Evolutionary conservation across 768 basidiomycete genomes (phyloP).

Genomic region (Nidula microcarpa): DNA sequence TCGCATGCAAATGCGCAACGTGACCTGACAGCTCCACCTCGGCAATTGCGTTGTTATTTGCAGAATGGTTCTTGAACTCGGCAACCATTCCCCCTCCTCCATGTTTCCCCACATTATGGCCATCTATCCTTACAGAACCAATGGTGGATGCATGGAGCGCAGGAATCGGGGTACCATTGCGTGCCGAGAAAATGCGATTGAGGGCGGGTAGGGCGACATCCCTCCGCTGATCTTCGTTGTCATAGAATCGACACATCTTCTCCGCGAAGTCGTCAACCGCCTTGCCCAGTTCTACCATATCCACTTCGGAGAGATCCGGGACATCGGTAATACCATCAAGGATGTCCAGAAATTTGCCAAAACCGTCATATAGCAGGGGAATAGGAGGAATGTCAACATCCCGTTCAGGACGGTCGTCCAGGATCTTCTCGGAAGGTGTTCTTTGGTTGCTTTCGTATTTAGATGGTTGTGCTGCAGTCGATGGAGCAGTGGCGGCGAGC

Average conservation of each 20-base stretch:
- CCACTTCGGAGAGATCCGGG: slow-evolving; percentile 1
- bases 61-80: slow-evolving; percentile 10
- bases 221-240: slow-evolving; percentile 5
- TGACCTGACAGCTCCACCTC: slow-evolving; percentile 4
- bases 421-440: slow-evolving; percentile 1
- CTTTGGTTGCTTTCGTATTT: background rate
- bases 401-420: slow-evolving; percentile 13
- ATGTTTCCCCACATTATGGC: too few relatives aligned
- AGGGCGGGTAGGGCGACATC: slow-evolving; percentile 3
- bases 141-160: background rate
- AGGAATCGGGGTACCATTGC: background rate
- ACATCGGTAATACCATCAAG: slow-evolving; percentile 3
- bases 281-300: slow-evolving; percentile 2
- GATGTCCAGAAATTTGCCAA: slow-evolving; percentile 15
- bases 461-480: background rate
- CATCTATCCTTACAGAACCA: too few relatives aligned
- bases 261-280: slow-evolving; percentile 8
- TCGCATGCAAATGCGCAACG: slow-evolving; percentile 2
- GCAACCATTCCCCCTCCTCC: background rate
- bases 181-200: slow-evolving; percentile 1
- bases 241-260: slow-evolving; percentile 11
- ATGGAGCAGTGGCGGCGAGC: background rate
- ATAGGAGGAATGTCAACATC: slow-evolving; percentile 9
- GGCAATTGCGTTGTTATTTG: slow-evolving; percentile 3
- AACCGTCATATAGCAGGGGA: slow-evolving; percentile 14